These are phyloP conservation scores for Thuja plicata DNA, from an alignment of 83 land plant genomes.

Conservation along the genomic window DNA sequence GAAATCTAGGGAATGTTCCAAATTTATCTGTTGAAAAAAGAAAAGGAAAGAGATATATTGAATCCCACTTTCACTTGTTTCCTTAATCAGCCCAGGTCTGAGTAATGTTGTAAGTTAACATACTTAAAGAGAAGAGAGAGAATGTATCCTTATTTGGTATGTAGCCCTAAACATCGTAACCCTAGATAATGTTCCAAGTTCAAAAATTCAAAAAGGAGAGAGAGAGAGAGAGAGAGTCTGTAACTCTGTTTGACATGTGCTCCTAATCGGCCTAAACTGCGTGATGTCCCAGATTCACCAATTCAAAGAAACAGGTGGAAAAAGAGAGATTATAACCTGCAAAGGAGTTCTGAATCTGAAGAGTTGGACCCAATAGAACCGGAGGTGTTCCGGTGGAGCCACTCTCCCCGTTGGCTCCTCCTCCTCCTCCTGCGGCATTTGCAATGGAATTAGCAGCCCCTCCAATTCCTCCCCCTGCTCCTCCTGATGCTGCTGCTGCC, in stretches of 20 bases:
- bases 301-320: neutral
- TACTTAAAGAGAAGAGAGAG: no score
- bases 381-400: neutral
- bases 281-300: neutral
- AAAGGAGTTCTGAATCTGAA: slow-evolving; percentile 1
- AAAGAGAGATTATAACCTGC: neutral
- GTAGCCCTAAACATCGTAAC: no score
- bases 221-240: no score
- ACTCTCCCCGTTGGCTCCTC: neutral
- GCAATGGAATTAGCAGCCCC: neutral
- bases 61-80: no score
- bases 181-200: no score
- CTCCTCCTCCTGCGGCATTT: neutral
- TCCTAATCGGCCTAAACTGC: neutral
- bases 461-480: neutral
- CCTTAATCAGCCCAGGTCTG: no score
- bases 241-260: neutral
- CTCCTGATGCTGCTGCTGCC: neutral
- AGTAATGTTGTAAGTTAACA: no score
- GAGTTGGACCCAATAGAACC: slow-evolving; percentile 3
- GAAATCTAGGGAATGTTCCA: neutral
- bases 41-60: neutral
- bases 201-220: no score
- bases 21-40: neutral
- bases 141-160: no score